Base-by-base conservation (phyloP, 2,329 filamentous ascomycete genomes). In the Aspergillus quadricinctus region DNA sequence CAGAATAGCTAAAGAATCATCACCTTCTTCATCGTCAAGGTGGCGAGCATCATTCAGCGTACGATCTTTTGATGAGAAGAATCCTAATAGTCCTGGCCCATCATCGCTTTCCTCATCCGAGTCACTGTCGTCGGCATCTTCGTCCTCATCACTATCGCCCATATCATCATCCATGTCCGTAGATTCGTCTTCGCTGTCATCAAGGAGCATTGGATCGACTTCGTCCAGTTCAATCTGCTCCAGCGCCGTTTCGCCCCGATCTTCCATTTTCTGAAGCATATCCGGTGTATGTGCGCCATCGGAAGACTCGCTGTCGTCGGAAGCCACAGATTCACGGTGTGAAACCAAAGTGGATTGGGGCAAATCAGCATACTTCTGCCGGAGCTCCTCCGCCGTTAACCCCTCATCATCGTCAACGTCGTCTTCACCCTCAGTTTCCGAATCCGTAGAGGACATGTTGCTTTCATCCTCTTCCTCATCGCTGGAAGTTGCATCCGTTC, bases 401-500 rank as follows among this genome's bases (percentile, higher is more conserved):
- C 66, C 69, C 53, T 75, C 77, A 63, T 81, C 78, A 57, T 76
- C 72, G 60, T 77, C 71, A 40, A 66, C 56, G 31, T 63, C 70
- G 14, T 72, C 66, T 41, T 71, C 71, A 27, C 72, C 68, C 41
- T 75, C 80, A 10, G 69, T 71, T 28, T 79, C 78, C 28, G 71
- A 76, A 65, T 61, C 72, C 52, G 61, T 79, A 63, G 62, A 79
- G 67, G 61, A 81, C 79, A 69, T 82, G 35, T 81, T 81, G 48
- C 72, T 74, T 56, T 80, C 82, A 29, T 80, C 78, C 17, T 80
- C 80, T 31, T 66, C 66, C 59, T 88, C 88, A 0, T 87, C 89
- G 55, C 87, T 80, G 59, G 87, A 88, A 9, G 51, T 57, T 31
- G 61, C 63, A 53, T 69, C 67, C 1, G 66, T 66, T 19, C 63